A percentile compares a stretch with the other conserved stretches of the same genome.
Conservation (phyloP, 257 asterid species). For the Solanum ossicruentum region DNA sequence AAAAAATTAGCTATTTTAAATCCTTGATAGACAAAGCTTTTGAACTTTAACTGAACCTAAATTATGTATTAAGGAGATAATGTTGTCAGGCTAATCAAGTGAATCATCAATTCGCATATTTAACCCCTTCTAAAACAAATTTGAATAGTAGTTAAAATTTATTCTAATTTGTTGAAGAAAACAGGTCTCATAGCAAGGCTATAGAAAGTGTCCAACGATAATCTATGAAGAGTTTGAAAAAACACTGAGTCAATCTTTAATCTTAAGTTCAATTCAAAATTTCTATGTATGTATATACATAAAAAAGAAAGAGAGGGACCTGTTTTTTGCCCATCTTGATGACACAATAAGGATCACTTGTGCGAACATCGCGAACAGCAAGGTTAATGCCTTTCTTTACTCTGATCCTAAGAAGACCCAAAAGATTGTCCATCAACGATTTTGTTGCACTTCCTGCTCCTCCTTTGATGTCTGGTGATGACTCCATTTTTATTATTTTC, state of each 20-base stretch:
- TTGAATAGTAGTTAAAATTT: not conserved
- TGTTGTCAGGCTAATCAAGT: not conserved
- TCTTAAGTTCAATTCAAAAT: too few species aligned
- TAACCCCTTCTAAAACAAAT: not conserved
- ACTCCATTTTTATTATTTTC: not conserved
- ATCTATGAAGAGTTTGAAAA: too few species aligned
- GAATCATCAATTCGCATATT: not conserved
- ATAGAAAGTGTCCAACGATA: not conserved
- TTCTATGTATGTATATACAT: too few species aligned
- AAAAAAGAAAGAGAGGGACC: not conserved
- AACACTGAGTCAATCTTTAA: too few species aligned
- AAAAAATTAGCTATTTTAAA: not conserved
- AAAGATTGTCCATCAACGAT: conserved; percentile 31
- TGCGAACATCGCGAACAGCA: conserved; percentile 77
- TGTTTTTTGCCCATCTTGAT: conserved; percentile 19
- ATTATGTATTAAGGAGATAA: not conserved
- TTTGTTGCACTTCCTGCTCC: not conserved
- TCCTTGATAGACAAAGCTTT: not conserved
- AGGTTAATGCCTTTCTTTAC: conserved; percentile 68
- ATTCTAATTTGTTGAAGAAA: too few species aligned
- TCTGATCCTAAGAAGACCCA: conserved; percentile 67
- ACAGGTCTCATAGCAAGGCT: not conserved
- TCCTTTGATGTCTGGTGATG: conserved; percentile 6
- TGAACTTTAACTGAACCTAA: not conserved
- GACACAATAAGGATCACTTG: conserved; percentile 52